These are phyloP conservation scores for Mycosphaerelloides madeirae DNA, from an alignment of 2,329 filamentous ascomycete species.

Conservation along the genomic window DNA sequence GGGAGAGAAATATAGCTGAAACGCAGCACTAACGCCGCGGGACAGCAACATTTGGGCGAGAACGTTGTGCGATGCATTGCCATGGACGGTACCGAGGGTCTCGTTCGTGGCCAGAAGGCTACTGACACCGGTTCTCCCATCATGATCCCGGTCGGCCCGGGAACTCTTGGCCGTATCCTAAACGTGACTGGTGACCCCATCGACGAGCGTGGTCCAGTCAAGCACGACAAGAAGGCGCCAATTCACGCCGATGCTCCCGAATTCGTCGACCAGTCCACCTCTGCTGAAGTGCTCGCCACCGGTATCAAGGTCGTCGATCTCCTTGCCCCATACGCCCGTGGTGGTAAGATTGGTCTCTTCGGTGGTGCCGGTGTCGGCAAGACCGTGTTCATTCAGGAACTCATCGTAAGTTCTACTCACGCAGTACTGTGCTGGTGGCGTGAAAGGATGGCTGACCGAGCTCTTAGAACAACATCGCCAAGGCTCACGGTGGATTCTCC, in stretches of 20 bases:
- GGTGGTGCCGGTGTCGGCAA: slow-evolving; percentile 99
- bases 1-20: slow-evolving; percentile 17
- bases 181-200: slow-evolving; percentile 99
- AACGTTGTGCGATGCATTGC: slow-evolving; percentile 99
- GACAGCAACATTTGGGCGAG: slow-evolving; percentile 97
- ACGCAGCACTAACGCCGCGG: slow-evolving; percentile 24
- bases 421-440: neutral
- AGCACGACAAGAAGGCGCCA: slow-evolving; percentile 77
- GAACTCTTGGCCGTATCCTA: slow-evolving; percentile 96
- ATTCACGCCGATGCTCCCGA: slow-evolving; percentile 92
- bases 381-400: slow-evolving; percentile 99
- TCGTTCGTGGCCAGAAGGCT: slow-evolving; percentile 83
- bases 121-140: slow-evolving; percentile 91
- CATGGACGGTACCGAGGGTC: slow-evolving; percentile 99
- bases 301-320: slow-evolving; percentile 99
- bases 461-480: slow-evolving; percentile 94
- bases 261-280: slow-evolving; percentile 94
- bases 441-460: slow-evolving; percentile 26
- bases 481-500: slow-evolving; percentile 99
- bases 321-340: slow-evolving; percentile 97
- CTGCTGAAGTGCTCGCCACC: slow-evolving; percentile 92
- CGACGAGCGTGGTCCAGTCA: slow-evolving; percentile 98
- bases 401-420: slow-evolving; percentile 63
- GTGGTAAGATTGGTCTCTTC: slow-evolving; percentile 99
- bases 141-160: slow-evolving; percentile 89